Base-by-base conservation (phyloP, 345 rosid species). In the Citrus trifoliata region DNA sequence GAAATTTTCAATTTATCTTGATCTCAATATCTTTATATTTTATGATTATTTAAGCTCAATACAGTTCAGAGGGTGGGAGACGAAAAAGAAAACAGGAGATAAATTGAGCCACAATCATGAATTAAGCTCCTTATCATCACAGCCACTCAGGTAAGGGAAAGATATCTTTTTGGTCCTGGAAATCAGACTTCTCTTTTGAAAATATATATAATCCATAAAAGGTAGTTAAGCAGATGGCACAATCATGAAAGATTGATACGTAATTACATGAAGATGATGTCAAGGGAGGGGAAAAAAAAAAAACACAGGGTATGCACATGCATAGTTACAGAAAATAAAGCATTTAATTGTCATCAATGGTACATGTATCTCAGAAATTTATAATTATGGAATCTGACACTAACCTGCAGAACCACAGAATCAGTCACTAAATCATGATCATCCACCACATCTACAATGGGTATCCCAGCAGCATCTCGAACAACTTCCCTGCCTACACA, bases 401-500 rank as follows among this genome's bases (percentile, higher is more conserved):
- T 71, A 69, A 89, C 92, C 95, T 91, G 92, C 78, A 96, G 93
- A 82, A 86, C 78, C 30, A 82, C 87, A 67, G 93, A 71, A 53
- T 69, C 60, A 0, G 99, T 96, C 78, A 96, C 93, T 76, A 96
- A 75, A 88, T 91, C 91, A 28, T 78, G 64, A 19, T 81, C 88
- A 80, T 86, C 86, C 76, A 96, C 77, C 69, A 90, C 85, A 80
- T 96, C 99, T 63, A 94, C 91, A 62, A 96, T 48, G 22, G 99
- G 97, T 78, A 86, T 58, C 70, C 79, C 80, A 76, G 97, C 79
- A 60, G 98, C 93, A 84, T 89, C 93, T 85, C 86, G 86, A 56
- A 82, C 83, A 79, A 96, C 80, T 78, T 96, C 99, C 74, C 87
- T 87, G 64, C 98, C 98, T 59, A 96, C 78, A 33, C 88, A 90